These are phyloP conservation scores for Gliomastix tumulicola DNA, from an alignment of 2,329 filamentous ascomycete species.

Conservation along the genomic window DNA sequence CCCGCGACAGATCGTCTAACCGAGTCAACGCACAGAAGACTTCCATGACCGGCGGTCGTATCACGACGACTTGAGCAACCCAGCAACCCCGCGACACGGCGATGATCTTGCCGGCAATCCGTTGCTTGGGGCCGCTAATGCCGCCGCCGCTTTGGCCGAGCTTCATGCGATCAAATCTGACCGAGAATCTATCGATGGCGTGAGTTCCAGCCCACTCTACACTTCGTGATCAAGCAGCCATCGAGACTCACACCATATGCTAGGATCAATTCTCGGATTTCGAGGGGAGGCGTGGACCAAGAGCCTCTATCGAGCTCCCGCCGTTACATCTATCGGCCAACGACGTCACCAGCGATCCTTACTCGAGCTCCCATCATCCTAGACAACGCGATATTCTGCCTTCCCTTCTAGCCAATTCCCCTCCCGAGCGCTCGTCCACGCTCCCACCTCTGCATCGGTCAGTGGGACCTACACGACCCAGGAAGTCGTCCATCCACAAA, in stretches of 20 bases:
- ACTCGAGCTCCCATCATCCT: slow-evolving; percentile 52
- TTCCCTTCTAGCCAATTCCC: slow-evolving; percentile 74
- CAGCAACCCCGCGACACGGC: slow-evolving; percentile 60
- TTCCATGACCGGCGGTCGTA: slow-evolving; percentile 58
- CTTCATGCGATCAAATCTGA: slow-evolving; percentile 71
- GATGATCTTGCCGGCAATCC: slow-evolving; percentile 58
- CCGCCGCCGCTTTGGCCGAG: slow-evolving; percentile 81
- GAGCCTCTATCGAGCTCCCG: slow-evolving; percentile 66
- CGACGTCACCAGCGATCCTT: slow-evolving; percentile 68
- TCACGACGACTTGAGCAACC: slow-evolving; percentile 59
- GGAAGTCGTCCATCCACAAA: slow-evolving; percentile 83
- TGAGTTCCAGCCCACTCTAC: slow-evolving; percentile 37
- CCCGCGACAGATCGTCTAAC: slow-evolving; percentile 13
- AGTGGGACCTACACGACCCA: slow-evolving; percentile 63
- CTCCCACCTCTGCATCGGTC: slow-evolving; percentile 75
- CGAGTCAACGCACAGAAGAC: no score
- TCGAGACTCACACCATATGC: slow-evolving; percentile 3
- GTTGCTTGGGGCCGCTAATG: slow-evolving; percentile 57
- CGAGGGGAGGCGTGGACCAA: slow-evolving; percentile 55
- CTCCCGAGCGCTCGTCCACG: slow-evolving; percentile 80
- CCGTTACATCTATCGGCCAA: slow-evolving; percentile 52
- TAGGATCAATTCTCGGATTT: slow-evolving; percentile 65
- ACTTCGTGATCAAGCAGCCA: no score
- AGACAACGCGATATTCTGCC: slow-evolving; percentile 71
- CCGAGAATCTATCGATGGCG: slow-evolving; percentile 68